Evolutionary conservation across 225 moss, liverwort and hornwort genomes (phyloP).

Genomic region (Physcomitrellopsis africana): DNA sequence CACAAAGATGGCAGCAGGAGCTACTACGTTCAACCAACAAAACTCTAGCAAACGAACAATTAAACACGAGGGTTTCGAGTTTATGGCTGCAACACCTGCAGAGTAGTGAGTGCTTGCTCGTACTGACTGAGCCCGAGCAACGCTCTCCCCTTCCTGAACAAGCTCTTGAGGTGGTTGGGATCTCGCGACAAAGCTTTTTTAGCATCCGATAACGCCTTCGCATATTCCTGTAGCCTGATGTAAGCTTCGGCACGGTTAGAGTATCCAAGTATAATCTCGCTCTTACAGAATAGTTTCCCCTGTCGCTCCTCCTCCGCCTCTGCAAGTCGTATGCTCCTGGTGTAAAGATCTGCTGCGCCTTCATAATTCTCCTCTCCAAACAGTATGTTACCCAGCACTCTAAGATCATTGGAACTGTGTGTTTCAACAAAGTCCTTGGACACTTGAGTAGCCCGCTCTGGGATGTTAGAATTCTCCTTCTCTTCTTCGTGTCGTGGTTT

Average conservation of each 20-base stretch:
- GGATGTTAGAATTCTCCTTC: conserved; percentile 10
- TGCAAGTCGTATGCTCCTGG: conserved; percentile 66
- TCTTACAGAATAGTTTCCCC: conserved; percentile 47
- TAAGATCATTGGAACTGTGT: conserved; percentile 60
- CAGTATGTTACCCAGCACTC: conserved; percentile 74
- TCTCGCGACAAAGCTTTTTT: conserved; percentile 74
- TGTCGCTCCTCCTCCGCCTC: conserved; percentile 60
- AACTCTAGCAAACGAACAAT: too few species aligned
- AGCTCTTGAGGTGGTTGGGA: conserved; percentile 79
- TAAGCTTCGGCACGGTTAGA: conserved; percentile 95
- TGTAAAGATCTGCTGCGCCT: conserved; percentile 72
- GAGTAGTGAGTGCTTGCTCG: conserved; percentile 73
- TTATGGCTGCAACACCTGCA: conserved; percentile 45
- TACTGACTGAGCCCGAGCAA: conserved; percentile 79
- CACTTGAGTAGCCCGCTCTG: neutral
- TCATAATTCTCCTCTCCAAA: conserved; percentile 72
- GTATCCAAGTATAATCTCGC: conserved; percentile 82
- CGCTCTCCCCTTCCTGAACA: conserved; percentile 87
- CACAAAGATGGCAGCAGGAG: too few species aligned
- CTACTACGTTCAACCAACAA: too few species aligned
- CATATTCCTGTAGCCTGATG: conserved; percentile 77
- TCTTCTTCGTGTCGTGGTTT: neutral
- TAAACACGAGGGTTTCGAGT: too few species aligned
- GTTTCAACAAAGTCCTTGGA: conserved; percentile 16
- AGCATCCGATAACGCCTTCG: conserved; percentile 75